Conservation (phyloP, 345 rosid species). For the Orychophragmus violaceus region DNA sequence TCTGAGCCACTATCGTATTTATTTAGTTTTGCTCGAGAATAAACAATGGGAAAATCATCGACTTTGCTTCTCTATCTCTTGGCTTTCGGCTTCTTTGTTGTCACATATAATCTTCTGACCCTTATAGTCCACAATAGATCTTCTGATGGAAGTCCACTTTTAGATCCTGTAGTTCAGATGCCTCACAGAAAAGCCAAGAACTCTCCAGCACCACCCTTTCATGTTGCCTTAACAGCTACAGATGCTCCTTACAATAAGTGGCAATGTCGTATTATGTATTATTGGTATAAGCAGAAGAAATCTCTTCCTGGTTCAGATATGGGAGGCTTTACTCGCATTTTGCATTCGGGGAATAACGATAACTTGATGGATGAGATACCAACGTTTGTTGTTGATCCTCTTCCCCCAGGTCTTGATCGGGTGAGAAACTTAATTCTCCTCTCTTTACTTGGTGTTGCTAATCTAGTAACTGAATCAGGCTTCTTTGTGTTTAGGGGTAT, state of each 20-base stretch:
- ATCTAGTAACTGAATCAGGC: background rate
- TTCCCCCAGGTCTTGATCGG: conserved; percentile 81
- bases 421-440: conserved; percentile 27
- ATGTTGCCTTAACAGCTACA: conserved; percentile 88
- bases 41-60: conserved; percentile 49
- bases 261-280: conserved; percentile 97
- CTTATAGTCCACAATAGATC: conserved; percentile 43
- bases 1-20: no score
- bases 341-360: conserved; percentile 87
- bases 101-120: conserved; percentile 65
- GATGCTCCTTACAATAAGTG: conserved; percentile 84
- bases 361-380: conserved; percentile 94
- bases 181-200: conserved; percentile 44
- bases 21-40: background rate
- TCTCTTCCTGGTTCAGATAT: conserved; percentile 78
- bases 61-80: conserved; percentile 49
- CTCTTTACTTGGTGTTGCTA: background rate
- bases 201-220: conserved; percentile 47
- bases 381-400: conserved; percentile 84
- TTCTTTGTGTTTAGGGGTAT: conserved; percentile 57
- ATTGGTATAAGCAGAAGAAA: conserved; percentile 84
- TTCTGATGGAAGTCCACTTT: conserved; percentile 27
- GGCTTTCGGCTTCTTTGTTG: conserved; percentile 61
- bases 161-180: conserved; percentile 88
- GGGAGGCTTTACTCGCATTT: conserved; percentile 89